These are phyloP conservation scores for Ganoderma boninense DNA, from an alignment of 1,284 basidiomycete genomes.

Conservation along the genomic window DNA sequence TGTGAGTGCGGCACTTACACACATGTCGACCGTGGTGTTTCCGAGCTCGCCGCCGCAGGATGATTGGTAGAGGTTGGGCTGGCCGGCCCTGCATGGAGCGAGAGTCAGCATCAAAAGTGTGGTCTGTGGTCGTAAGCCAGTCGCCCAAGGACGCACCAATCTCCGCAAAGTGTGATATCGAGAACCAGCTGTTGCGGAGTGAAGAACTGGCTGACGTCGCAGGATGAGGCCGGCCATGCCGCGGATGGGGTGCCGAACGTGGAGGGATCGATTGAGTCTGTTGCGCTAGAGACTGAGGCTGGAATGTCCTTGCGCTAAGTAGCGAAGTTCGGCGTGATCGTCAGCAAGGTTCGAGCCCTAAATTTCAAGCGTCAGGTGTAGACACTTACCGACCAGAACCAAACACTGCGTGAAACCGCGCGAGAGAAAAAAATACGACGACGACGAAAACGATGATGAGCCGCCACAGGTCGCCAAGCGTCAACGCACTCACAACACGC, in stretches of 20 bases:
- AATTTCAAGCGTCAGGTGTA: no score
- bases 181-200: slow-evolving; percentile 59
- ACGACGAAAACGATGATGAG: background rate
- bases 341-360: background rate
- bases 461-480: no score
- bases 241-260: slow-evolving; percentile 70
- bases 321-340: background rate
- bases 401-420: slow-evolving; percentile 59
- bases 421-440: background rate
- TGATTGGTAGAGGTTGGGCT: slow-evolving; percentile 49
- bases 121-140: no score
- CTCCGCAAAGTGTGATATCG: slow-evolving; percentile 65
- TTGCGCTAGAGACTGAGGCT: slow-evolving; percentile 33
- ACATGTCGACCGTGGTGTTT: slow-evolving; percentile 19
- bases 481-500: slow-evolving; percentile 39
- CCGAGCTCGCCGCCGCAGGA: slow-evolving; percentile 49
- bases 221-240: slow-evolving; percentile 55
- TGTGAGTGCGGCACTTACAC: slow-evolving; percentile 42
- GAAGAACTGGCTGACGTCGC: slow-evolving; percentile 59
- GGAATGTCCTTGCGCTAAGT: slow-evolving; percentile 54
- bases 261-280: slow-evolving; percentile 53
- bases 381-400: slow-evolving; percentile 67
- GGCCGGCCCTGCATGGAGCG: slow-evolving; percentile 44
- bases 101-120: no score
- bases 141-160: slow-evolving; percentile 46